Percentiles rank a stretch among this genome's conserved stretches.
These are phyloP conservation scores for carrot (Daucus carota) DNA, from an alignment of 129 eudicot species.

Conservation along the genomic window DH1_v3.0 NC_030384.2:34596501-34597000, in stretches of 20 bases:
- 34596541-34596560: neutral
- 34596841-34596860: neutral
- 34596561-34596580: neutral
- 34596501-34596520: neutral
- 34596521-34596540: neutral
- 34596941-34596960: neutral
- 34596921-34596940: neutral
- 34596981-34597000: neutral
- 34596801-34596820: neutral
- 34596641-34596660: slow-evolving; percentile 80
- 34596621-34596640: slow-evolving; percentile 72
- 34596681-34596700: slow-evolving; percentile 80
- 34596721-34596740: slow-evolving; percentile 38
- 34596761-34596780: neutral
- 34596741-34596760: neutral
- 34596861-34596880: neutral
- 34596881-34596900: neutral
- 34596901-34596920: neutral
- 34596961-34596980: neutral
- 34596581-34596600: neutral
- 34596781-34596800: neutral
- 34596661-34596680: slow-evolving; percentile 91
- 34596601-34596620: neutral
- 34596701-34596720: slow-evolving; percentile 83
- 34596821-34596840: neutral